Base-by-base conservation (phyloP, 2,329 filamentous ascomycete genomes). In the Gyromitra esculenta region DNA sequence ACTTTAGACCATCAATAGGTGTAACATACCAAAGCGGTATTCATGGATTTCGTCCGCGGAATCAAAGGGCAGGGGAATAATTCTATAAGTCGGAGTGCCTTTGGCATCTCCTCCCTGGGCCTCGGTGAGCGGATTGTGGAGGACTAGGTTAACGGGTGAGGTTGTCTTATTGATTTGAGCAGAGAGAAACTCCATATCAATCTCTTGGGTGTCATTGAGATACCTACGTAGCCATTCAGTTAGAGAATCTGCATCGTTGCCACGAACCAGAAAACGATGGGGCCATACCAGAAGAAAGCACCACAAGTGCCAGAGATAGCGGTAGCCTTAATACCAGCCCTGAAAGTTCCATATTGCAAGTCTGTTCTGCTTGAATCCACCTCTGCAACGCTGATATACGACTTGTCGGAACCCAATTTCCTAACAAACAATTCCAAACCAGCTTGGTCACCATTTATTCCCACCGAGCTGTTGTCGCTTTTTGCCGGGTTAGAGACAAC, bases 121-220 rank as follows among this genome's bases (percentile, higher is more conserved):
- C 1, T 86, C 86, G 0, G 91, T 89, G 41, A 87, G 84, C 5
- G 86, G 86, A 0, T 91, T 91, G 81, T 94, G 92, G 5, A 94
- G 85, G n/a, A 94, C 91, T 0, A 94, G 87, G 81, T 94, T 92
- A 67, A 94, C 85, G 0, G 89, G 87, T 68, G 86, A 86, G 62
- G 81, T 81, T 1, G 81, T 79, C 13, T 65, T 15, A 75, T 88
- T 85, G 82, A 90, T 92, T 78, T 93, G 86, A 25, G 85, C 85
- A 1, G 91, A 92, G 1, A 94, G 86, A 81, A 94, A 92, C 79
- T 95, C 92, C 84, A 94, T 89, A 82, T 94, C 92, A 80, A 94
- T 93, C 81, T 94, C 92, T 81, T 92, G 90, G 0, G 90, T 91
- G 83, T 94, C 89, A 82, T 93, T 92, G 84, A 88, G 89, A 83